Conservation (phyloP, 169 alveolate species). For the Theileria luwenshuni region DNA sequence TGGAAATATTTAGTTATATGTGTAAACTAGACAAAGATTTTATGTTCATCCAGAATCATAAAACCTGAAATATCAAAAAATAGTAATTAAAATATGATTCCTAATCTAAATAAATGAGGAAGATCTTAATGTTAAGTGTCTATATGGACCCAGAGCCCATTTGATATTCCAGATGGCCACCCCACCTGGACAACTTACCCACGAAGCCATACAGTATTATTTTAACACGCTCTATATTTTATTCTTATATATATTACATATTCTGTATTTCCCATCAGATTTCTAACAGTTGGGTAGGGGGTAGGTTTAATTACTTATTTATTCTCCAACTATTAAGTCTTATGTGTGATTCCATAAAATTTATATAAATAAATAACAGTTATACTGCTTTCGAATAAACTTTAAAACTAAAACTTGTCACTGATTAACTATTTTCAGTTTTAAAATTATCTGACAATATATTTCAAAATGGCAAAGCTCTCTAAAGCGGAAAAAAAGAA, state of each 20-base stretch:
- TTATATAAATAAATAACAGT: background rate
- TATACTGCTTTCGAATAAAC: background rate
- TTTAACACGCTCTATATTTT: background rate
- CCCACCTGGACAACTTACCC: too few species aligned
- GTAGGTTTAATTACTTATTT: background rate
- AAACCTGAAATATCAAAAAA: too few species aligned
- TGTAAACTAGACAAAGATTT: too few species aligned
- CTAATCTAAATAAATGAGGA: too few species aligned
- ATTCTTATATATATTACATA: background rate
- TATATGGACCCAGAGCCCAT: too few species aligned
- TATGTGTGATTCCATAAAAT: background rate
- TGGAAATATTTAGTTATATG: too few species aligned
- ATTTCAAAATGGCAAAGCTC: slow-evolving; percentile 82
- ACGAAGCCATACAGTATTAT: too few species aligned
- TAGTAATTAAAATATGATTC: too few species aligned
- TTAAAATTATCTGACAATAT: background rate
- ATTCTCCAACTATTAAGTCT: background rate
- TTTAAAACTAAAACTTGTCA: background rate
- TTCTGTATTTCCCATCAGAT: background rate
- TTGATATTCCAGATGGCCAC: too few species aligned
- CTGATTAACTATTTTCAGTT: background rate
- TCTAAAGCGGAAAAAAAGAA: slow-evolving; percentile 85
- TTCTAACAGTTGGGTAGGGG: background rate
- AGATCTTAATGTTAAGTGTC: too few species aligned
- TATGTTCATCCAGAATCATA: too few species aligned